Conservation (phyloP, 1,284 basidiomycete genomes). For the Phylloporus sp. region DNA sequence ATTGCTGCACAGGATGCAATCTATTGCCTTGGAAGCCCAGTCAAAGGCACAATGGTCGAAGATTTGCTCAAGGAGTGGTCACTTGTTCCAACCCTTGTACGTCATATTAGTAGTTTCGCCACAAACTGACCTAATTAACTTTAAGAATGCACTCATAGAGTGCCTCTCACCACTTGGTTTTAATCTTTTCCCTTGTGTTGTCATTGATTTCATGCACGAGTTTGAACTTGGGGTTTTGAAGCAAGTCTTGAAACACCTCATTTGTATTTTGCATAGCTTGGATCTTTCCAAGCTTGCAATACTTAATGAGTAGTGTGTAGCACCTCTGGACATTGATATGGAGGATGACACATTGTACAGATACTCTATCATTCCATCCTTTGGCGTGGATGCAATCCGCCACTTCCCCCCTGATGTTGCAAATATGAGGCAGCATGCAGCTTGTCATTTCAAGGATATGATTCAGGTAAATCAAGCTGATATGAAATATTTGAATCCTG, state of each 20-base stretch:
- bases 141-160: neutral
- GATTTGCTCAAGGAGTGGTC: neutral
- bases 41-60: neutral
- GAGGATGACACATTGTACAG: neutral
- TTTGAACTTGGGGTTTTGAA: neutral
- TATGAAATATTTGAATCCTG: too few relatives aligned
- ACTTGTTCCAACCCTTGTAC: neutral
- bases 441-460: neutral
- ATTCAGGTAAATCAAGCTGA: neutral
- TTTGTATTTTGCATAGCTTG: neutral
- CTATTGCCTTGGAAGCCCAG: neutral
- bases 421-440: neutral
- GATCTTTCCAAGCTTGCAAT: neutral
- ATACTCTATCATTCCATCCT: neutral
- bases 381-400: neutral
- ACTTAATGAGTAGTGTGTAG: neutral
- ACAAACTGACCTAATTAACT: too few relatives aligned
- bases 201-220: neutral
- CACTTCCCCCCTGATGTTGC: neutral
- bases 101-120: too few relatives aligned
- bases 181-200: neutral
- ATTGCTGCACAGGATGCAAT: neutral
- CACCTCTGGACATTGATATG: too few relatives aligned
- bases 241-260: neutral
- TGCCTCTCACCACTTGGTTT: neutral